Evolutionary conservation across 371 early-diverging fungal genomes (phyloP), one percentile per base, ranked within the genome.

Genomic region (Mucor saturninus): DNA sequence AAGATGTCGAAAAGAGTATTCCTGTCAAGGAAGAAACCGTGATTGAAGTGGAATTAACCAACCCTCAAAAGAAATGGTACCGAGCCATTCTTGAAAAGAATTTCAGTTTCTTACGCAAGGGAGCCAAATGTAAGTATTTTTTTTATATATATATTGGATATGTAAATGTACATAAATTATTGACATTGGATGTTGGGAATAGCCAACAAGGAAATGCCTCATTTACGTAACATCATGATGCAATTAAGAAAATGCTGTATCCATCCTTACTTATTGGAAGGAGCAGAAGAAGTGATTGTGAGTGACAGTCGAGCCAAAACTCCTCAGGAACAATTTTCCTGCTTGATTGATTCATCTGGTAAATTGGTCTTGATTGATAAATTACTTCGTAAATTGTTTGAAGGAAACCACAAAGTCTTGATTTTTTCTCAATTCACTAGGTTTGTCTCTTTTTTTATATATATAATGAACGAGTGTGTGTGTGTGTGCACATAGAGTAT

Each of bases 371-470:
- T 93, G 63, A 88, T 97, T 63, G 96, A 97, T 72, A 95, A 96
- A 71, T 79, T 98, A 3, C 75, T 99, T 30, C 79, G 73, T 29
- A 92, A 90, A 66, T 71, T 97, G 62, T 87, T 89, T 68, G 86
- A 83, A 26, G 89, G 89, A 7, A 94, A 94, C 8, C 95, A 96
- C 73, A 91, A 93, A 70, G 97, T 97, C 7, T 74, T 99, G 50
- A 95, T 99, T 50, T 99, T 97, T 74, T 95, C 95, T 9, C 98
- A 97, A 72, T 95, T 97, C 89, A 94, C 95, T 7, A 77, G 62
- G 62, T 56, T 56, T 15, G 15, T 45, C 7, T 42, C 11, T 42
- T 42, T 42, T 42, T 11, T 42, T 42, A 13, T 42, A 15, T 32
- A 48, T 48, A 31, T 15, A 56, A 3, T 43, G 11, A 29, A 9